Percentiles rank a stretch among this genome's conserved stretches.
Conservation (phyloP, 169 alveolate genomes). For the Cystoisospora suis region DNA sequence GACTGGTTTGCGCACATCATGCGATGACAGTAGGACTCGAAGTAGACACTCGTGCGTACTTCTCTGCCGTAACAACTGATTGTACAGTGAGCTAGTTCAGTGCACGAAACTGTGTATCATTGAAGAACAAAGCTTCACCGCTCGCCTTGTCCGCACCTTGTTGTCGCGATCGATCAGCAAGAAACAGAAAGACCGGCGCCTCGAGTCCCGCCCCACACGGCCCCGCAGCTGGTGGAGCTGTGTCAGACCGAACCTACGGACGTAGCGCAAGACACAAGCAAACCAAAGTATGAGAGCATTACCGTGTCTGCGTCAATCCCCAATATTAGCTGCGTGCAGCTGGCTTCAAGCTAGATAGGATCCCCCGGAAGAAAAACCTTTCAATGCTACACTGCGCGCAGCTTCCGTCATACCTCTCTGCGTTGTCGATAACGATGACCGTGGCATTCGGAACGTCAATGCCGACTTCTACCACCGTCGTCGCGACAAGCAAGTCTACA, state of each 20-base stretch:
- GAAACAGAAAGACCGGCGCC: slow-evolving; percentile 14
- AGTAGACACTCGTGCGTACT: too few relatives aligned
- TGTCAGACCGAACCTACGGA: slow-evolving; percentile 42
- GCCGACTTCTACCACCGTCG: slow-evolving; percentile 59
- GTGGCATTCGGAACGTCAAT: slow-evolving; percentile 51
- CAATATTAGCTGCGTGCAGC: not conserved
- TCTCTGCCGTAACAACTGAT: too few relatives aligned
- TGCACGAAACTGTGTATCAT: too few relatives aligned
- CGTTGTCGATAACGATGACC: slow-evolving; percentile 44
- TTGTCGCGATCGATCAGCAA: not conserved
- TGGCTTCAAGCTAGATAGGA: not conserved
- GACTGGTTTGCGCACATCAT: slow-evolving; percentile 82
- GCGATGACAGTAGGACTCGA: too few relatives aligned
- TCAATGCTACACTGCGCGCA: not conserved
- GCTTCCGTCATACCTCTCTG: slow-evolving; percentile 30
- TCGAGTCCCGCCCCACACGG: slow-evolving; percentile 42
- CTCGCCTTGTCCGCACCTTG: too few relatives aligned
- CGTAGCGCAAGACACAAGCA: too few relatives aligned
- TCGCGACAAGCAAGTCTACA: slow-evolving; percentile 37
- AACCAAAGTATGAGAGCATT: not conserved
- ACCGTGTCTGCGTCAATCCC: not conserved
- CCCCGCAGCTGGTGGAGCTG: slow-evolving; percentile 64
- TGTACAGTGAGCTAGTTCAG: too few relatives aligned
- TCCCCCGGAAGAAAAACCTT: not conserved
- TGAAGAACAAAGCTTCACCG: too few relatives aligned